phyloP scores from a whole-genome alignment of 768 basidiomycete genomes.

The Mycena polygramma region DNA sequence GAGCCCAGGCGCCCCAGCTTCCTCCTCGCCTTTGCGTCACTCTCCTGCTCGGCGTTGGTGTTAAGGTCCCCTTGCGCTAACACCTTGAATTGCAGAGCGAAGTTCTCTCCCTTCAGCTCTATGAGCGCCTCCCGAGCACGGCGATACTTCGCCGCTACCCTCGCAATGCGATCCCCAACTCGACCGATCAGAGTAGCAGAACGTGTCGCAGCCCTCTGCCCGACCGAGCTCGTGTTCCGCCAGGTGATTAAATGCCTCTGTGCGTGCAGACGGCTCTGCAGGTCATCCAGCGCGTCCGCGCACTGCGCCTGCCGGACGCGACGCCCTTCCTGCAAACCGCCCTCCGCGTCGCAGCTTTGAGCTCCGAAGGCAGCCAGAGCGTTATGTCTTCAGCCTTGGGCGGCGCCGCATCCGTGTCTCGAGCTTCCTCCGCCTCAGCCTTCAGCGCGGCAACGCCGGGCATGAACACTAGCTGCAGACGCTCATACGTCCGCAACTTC shows the following conservation, averaged over 20 bases:
- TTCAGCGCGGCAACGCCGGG: too few species aligned
- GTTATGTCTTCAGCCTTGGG: too few species aligned
- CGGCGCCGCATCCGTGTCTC: too few species aligned
- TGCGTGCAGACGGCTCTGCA: not conserved
- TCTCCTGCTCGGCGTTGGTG: not conserved
- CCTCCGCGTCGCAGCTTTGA: too few species aligned
- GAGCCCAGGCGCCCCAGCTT: not conserved
- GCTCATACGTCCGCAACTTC: too few species aligned
- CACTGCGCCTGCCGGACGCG: not conserved
- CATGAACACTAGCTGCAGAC: too few species aligned
- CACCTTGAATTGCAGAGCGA: not conserved
- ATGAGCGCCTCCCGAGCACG: slow-evolving; percentile 1
- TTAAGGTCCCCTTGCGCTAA: slow-evolving; percentile 1
- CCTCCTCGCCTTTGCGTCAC: not conserved
- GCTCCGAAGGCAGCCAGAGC: too few species aligned
- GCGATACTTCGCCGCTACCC: not conserved
- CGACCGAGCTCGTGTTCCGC: slow-evolving; percentile 1
- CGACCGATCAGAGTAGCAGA: not conserved
- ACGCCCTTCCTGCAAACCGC: too few species aligned
- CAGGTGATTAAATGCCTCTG: slow-evolving; percentile 6
- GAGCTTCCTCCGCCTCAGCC: too few species aligned
- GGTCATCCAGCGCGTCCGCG: not conserved
- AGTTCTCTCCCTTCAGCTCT: not conserved
- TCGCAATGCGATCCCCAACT: slow-evolving; percentile 3
- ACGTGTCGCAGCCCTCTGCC: slow-evolving; percentile 5